Conservation (phyloP, 2,329 filamentous ascomycete genomes). For the Didymella segeticola region DNA sequence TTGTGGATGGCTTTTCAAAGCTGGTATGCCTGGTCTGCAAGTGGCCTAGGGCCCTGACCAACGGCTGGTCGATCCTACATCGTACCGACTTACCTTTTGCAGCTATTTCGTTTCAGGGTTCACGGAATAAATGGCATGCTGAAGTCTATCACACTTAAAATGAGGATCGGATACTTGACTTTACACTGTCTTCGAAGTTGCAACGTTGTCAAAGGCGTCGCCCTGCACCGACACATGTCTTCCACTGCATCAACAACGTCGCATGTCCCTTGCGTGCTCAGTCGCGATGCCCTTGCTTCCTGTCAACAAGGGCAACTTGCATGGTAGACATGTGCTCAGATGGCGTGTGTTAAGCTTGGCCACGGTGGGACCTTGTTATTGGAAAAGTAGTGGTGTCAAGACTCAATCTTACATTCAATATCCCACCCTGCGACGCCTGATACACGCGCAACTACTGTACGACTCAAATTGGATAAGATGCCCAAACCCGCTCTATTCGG, state of each 20-base stretch:
- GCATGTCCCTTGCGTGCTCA: neutral
- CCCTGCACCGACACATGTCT: constrained; percentile 7
- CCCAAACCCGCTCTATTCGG: neutral
- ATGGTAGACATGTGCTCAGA: constrained; percentile 4
- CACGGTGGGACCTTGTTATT: neutral
- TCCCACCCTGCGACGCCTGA: neutral
- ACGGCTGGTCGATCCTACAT: neutral
- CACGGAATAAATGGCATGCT: neutral
- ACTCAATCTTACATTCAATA: neutral
- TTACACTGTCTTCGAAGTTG: neutral
- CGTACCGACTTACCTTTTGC: neutral
- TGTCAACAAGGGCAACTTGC: neutral
- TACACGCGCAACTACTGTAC: neutral
- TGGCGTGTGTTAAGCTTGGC: neutral
- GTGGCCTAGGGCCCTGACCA: neutral
- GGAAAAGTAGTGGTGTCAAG: neutral
- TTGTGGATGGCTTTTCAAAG: neutral
- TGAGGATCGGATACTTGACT: no score
- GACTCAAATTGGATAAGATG: constrained; percentile 1
- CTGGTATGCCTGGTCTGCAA: constrained; percentile 7
- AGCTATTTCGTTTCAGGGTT: neutral
- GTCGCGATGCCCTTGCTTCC: neutral
- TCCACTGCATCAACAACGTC: neutral
- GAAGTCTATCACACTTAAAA: no score
- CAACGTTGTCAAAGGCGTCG: neutral